Percentiles rank a stretch among this genome's conserved stretches.
These are phyloP conservation scores for Stachybotrys chartarum DNA, from an alignment of 2,329 filamentous ascomycete genomes.

Conservation along the genomic window DNA sequence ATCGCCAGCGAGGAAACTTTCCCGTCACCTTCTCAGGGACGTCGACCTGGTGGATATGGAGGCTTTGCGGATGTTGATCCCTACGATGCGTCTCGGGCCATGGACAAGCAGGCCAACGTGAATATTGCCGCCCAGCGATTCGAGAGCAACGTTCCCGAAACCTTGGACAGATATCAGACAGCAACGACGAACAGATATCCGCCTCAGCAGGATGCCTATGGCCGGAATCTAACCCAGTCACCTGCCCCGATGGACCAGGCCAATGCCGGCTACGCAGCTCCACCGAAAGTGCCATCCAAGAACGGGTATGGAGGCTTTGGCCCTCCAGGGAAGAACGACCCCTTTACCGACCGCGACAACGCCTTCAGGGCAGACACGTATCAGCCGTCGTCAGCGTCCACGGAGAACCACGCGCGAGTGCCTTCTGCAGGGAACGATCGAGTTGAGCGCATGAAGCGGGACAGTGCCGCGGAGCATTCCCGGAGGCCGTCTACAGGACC, in stretches of 20 bases:
- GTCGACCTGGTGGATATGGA: conserved; percentile 42
- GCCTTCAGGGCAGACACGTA: conserved; percentile 43
- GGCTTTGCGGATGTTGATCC: conserved; percentile 32
- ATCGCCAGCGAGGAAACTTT: conserved; percentile 36
- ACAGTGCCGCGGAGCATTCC: conserved; percentile 14
- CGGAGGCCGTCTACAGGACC: conserved; percentile 38
- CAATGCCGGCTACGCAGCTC: conserved; percentile 18
- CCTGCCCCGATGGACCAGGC: conserved; percentile 1
- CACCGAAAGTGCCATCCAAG: conserved; percentile 35
- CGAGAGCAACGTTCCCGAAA: conserved; percentile 59
- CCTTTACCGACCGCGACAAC: conserved; percentile 24
- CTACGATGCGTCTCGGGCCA: conserved; percentile 2
- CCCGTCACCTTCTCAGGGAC: conserved; percentile 28
- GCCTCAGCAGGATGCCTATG: neutral
- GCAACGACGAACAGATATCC: conserved; percentile 12
- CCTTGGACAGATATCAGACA: conserved; percentile 47
- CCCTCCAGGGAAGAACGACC: conserved; percentile 30
- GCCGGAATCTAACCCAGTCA: neutral
- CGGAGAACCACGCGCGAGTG: conserved; percentile 32
- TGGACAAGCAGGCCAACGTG: conserved; percentile 8
- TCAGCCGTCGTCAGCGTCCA: conserved; percentile 22
- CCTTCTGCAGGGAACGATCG: conserved; percentile 33
- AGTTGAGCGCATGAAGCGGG: conserved; percentile 26
- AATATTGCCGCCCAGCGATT: conserved; percentile 50
- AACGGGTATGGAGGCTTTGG: conserved; percentile 55